Evolutionary conservation across 257 asterid species (phyloP).

Genomic region (Paulownia fortunei): DNA sequence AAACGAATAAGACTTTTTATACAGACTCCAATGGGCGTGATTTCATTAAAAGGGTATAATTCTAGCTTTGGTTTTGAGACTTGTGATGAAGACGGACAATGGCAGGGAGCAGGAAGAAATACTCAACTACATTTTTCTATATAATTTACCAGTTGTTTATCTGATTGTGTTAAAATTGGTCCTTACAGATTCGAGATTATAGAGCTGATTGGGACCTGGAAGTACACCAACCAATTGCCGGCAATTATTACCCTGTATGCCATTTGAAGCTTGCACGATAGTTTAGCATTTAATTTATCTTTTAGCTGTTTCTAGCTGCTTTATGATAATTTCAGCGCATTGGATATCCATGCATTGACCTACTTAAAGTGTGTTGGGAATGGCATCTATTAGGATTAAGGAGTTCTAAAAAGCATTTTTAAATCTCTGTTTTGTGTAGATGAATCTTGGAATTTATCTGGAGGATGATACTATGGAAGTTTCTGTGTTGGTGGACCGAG

Average conservation of each 20-base stretch:
- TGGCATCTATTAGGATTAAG: slow-evolving; percentile 2
- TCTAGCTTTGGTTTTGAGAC: slow-evolving; percentile 20
- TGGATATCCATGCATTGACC: slow-evolving; percentile 10
- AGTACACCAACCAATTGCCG: slow-evolving; percentile 73
- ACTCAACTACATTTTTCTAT: background rate
- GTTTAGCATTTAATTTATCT: slow-evolving; percentile 23
- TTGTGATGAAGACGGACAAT: slow-evolving; percentile 5
- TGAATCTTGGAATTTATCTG: slow-evolving; percentile 79
- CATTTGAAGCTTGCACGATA: slow-evolving; percentile 28
- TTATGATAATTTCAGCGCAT: slow-evolving; percentile 19
- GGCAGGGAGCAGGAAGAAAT: background rate
- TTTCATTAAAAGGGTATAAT: slow-evolving; percentile 73
- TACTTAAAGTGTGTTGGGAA: background rate
- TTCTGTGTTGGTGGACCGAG: slow-evolving; percentile 82
- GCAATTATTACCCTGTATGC: slow-evolving; percentile 84
- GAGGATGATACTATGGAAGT: slow-evolving; percentile 69
- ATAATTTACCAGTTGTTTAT: slow-evolving; percentile 10
- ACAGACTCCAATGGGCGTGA: slow-evolving; percentile 91
- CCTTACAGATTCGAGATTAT: slow-evolving; percentile 62
- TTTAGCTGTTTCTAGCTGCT: slow-evolving; percentile 16
- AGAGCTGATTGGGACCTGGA: slow-evolving; percentile 82
- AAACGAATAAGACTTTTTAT: slow-evolving; percentile 69
- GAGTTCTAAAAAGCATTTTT: slow-evolving; percentile 10
- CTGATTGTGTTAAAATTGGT: slow-evolving; percentile 27
- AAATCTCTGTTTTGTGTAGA: slow-evolving; percentile 42